Conservation (phyloP, 495 filamentous ascomycete genomes). For the Talaromyces liani region DNA sequence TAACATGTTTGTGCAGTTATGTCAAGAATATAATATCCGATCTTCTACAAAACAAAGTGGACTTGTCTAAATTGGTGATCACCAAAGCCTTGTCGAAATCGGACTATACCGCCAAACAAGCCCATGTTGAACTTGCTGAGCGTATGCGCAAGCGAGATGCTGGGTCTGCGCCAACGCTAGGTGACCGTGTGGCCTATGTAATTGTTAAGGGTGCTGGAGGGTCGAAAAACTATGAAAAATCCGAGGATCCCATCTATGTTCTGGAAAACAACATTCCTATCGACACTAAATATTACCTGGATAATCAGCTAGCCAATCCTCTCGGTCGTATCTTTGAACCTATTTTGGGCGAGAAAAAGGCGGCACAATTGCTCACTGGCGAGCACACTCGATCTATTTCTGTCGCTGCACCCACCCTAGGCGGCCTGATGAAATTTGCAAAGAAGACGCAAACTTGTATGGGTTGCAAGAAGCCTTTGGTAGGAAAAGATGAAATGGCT, state of each 20-base stretch:
- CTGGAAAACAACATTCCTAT: slow-evolving; percentile 97
- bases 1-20: slow-evolving; percentile 50
- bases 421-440: slow-evolving; percentile 96
- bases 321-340: slow-evolving; percentile 95
- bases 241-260: slow-evolving; percentile 94
- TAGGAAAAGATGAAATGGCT: slow-evolving; percentile 64
- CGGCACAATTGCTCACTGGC: slow-evolving; percentile 71
- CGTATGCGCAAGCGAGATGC: slow-evolving; percentile 95
- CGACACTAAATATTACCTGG: slow-evolving; percentile 97
- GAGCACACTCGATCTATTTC: slow-evolving; percentile 90
- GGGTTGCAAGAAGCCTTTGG: slow-evolving; percentile 95
- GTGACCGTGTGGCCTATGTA: slow-evolving; percentile 96
- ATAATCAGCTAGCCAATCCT: slow-evolving; percentile 95
- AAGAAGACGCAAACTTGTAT: slow-evolving; percentile 97
- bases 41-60: slow-evolving; percentile 92
- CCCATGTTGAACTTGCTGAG: slow-evolving; percentile 87
- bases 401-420: slow-evolving; percentile 79
- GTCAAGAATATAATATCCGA: slow-evolving; percentile 95
- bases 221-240: slow-evolving; percentile 89
- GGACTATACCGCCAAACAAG: slow-evolving; percentile 82
- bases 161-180: slow-evolving; percentile 87
- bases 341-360: slow-evolving; percentile 87
- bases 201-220: slow-evolving; percentile 88
- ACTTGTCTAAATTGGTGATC: slow-evolving; percentile 99
- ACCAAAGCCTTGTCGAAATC: slow-evolving; percentile 89